These are phyloP conservation scores for Boletus reticulatus DNA, from an alignment of 768 basidiomycete species.

Conservation along the genomic window DNA sequence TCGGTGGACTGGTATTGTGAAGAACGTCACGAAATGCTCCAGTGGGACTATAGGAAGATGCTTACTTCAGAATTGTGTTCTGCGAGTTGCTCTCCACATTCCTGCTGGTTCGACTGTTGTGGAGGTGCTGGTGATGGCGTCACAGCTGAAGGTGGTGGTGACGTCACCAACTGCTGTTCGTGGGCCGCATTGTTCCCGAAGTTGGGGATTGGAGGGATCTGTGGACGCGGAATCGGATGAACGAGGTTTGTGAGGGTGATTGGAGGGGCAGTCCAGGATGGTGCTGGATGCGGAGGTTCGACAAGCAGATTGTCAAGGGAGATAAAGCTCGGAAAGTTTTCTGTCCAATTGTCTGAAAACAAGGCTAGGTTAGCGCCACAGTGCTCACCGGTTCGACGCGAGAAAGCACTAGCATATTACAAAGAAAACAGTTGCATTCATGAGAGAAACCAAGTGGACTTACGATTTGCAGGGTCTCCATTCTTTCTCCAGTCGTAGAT, in stretches of 20 bases:
- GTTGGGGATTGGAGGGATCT: background rate
- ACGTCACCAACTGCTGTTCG: background rate
- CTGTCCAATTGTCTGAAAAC: constrained; percentile 27
- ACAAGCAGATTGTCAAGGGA: constrained; percentile 11
- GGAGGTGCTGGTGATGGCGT: background rate
- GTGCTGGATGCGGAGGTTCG: constrained; percentile 27
- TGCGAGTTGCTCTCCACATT: background rate
- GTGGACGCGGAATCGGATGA: constrained; percentile 20
- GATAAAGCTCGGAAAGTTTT: constrained; percentile 15
- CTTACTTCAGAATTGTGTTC: constrained; percentile 5
- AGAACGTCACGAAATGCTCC: background rate
- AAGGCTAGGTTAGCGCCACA: background rate
- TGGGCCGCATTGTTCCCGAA: background rate
- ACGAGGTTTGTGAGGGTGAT: constrained; percentile 20
- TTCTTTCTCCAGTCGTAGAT: constrained; percentile 31
- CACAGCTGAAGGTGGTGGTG: background rate
- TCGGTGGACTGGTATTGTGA: constrained; percentile 4
- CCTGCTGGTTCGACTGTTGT: background rate
- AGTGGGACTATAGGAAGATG: background rate
- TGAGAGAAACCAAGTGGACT: constrained; percentile 1
- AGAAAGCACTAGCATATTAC: background rate
- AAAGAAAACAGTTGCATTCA: background rate
- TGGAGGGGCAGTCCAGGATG: constrained; percentile 23
- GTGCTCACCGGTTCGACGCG: background rate
- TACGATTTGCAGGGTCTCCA: constrained; percentile 31